A percentile compares a stretch with the other conserved stretches of the same genome.
phyloP scores from a whole-genome alignment of 176 grass and related monocot species.

The Avena sativa region DNA sequence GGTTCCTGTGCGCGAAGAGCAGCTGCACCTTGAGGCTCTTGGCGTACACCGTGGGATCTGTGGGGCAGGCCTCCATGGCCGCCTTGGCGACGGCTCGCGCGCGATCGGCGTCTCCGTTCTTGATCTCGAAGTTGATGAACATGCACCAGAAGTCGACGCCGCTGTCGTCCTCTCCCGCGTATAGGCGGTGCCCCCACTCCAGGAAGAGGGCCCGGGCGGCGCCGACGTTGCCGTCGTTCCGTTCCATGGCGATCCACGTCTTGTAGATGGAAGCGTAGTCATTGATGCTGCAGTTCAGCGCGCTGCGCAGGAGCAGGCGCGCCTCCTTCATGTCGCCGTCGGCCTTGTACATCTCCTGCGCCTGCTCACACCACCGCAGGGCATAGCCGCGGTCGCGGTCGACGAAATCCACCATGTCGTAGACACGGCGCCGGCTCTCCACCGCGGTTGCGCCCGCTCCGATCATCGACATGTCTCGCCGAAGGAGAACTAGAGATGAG shows the following conservation, averaged over 20 bases:
- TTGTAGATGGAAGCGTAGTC: constrained; percentile 24
- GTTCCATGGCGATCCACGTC: constrained; percentile 29
- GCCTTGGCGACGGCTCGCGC: constrained; percentile 12
- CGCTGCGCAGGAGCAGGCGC: constrained; percentile 2
- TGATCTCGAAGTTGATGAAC: constrained; percentile 22
- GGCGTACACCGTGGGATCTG: constrained; percentile 5
- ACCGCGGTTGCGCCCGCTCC: background rate
- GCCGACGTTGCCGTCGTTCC: background rate
- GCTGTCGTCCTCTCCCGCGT: background rate
- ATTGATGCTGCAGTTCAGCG: background rate
- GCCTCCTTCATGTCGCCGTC: background rate
- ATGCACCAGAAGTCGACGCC: constrained; percentile 29
- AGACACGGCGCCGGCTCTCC: background rate
- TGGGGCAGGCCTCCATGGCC: constrained; percentile 7
- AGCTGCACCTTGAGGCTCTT: constrained; percentile 30
- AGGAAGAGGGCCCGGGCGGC: background rate
- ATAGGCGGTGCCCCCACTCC: background rate
- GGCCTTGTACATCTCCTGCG: background rate
- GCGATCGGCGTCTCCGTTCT: background rate
- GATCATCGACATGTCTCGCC: background rate
- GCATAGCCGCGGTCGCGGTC: background rate
- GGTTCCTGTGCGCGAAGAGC: background rate
- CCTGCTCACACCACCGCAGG: background rate
- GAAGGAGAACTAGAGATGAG: too few relatives aligned
- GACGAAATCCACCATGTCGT: background rate